Evolutionary conservation across 805 yeast genomes (phyloP), one percentile per base, ranked within the genome.

Genomic region (Nematodospora valgi): DNA sequence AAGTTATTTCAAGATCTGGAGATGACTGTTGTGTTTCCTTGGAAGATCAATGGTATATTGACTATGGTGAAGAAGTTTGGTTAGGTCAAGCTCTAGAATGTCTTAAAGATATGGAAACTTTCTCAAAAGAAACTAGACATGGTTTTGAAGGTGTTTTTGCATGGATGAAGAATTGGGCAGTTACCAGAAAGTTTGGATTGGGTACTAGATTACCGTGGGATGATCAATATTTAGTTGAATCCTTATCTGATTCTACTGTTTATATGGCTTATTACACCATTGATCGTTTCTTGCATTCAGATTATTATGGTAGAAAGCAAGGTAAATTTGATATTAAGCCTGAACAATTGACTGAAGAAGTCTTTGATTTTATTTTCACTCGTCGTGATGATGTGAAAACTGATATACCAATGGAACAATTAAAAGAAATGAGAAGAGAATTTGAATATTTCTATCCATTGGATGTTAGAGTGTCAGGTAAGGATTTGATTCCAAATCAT

Each of bases 121-220:
- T 76, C 70, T 72, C 82, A 35, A 70, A 80, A 32, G 98, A 89
- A 68, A 86, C 94, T 27, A 76, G 83, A 52, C 79, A 91, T 55
- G 96, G 94, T 5, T 91, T 93, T 52, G 96, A 88, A 64, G 89
- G 88, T 61, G 95, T 86, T 39, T 72, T 93, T 53, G 94, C 82
- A 48, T 93, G 98, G 98, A 78, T 93, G 54, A 86, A 83, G 68
- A 89, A 88, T 71, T 93, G 98, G 98, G 98, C 98, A 34, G 86
- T 93, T 40, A 86, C 95, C 39, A 85, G 98, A 72, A 82, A 95
- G 38, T 93, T 86, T 51, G 98, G 98, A 59, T 74, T 93, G 48
- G 98, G 98, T 59, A 80, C 97, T 39, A 81, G 70, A 56, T 77
- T 93, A 47, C 98, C 98, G 40, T 93, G 98, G 98, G 98, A 93